Evolutionary conservation across 768 basidiomycete species (phyloP), one percentile per base, ranked within the genome.

Genomic region (Auricularia sp.): DNA sequence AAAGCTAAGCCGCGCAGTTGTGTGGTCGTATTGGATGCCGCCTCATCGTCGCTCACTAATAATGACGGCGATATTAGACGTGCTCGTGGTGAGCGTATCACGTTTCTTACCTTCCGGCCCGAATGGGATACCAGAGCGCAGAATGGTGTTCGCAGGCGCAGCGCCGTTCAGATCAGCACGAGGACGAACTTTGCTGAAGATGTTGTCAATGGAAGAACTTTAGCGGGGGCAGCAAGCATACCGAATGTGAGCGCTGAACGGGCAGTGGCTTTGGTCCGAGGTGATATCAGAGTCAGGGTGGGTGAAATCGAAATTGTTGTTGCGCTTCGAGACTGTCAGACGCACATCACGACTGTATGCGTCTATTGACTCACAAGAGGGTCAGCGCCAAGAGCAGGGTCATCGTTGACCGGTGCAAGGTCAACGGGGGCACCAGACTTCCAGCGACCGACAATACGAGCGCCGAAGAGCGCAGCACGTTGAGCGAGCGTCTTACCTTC

Each of bases 161-260:
- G 47, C 47, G 6, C 47, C 47, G 6, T 16, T 51, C 10, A 64
- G n/a, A 21, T 60, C 62, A 21, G 62, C 61, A 11, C 82, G 78
- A 42, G 81, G 81, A 65, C 73, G 73, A 11, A 77, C 79, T 73
- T 81, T 82, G 33, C 39, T 62, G 47, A 12, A 21, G 21, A 16
- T 51, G 6, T 16, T 21, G 6, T 16, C 47, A 6, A 21, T 51
- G 47, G 6, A 16, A 14, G 39, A 8, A 21, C 11, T 51, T 6
- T 18, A 6, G 21, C 16, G 14, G 14, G 18, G 11, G 18, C 1
- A 44, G 8, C 14, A 51, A 18, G 18, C 47, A 6, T 14, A 51
- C 62, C 72, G 68, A 18, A 69, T 68, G 63, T 71, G 70, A 10
- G 71, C 70, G n/a, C 69, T 67, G 68, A 75, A 75, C 2, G 74